Evolutionary conservation across 441 rosid species (phyloP).

Genomic region (Isatis lusitanica): DNA sequence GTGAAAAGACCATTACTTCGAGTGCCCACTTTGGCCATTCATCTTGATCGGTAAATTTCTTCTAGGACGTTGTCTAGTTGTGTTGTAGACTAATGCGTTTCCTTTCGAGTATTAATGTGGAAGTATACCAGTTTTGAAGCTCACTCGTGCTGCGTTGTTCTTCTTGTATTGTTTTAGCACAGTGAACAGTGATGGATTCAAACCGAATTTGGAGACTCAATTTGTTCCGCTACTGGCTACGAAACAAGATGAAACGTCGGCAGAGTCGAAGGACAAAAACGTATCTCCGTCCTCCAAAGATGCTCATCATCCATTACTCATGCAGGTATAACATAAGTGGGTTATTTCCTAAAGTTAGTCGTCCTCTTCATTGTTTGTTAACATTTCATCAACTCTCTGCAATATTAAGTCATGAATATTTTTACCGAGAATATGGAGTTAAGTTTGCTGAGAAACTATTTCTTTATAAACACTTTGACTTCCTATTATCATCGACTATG

Average conservation of each 20-base stretch:
- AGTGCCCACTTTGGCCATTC: slow-evolving; percentile 88
- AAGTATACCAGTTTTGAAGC: slow-evolving; percentile 11
- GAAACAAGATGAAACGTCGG: slow-evolving; percentile 53
- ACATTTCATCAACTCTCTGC: neutral
- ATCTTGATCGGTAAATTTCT: slow-evolving; percentile 71
- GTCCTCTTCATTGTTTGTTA: neutral
- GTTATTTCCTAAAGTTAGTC: neutral
- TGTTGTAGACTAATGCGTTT: neutral
- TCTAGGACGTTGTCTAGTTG: neutral
- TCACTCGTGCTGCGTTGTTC: slow-evolving; percentile 23
- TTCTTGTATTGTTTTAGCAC: slow-evolving; percentile 59
- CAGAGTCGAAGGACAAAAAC: slow-evolving; percentile 55
- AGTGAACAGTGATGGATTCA: slow-evolving; percentile 87
- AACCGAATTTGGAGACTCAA: slow-evolving; percentile 90
- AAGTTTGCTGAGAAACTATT: neutral
- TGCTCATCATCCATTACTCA: slow-evolving; percentile 79
- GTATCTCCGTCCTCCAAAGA: slow-evolving; percentile 46
- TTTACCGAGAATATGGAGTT: neutral
- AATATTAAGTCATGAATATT: neutral
- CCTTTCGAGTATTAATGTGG: neutral
- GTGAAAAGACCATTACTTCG: slow-evolving; percentile 78
- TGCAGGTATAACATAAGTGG: slow-evolving; percentile 55
- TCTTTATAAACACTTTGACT: neutral
- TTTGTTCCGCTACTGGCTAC: slow-evolving; percentile 76
- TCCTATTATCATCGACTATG: neutral